Evolutionary conservation across 2,329 filamentous ascomycete species (phyloP), one percentile per base, ranked within the genome.

Genomic region (Sodiomyces alkalinus): DNA sequence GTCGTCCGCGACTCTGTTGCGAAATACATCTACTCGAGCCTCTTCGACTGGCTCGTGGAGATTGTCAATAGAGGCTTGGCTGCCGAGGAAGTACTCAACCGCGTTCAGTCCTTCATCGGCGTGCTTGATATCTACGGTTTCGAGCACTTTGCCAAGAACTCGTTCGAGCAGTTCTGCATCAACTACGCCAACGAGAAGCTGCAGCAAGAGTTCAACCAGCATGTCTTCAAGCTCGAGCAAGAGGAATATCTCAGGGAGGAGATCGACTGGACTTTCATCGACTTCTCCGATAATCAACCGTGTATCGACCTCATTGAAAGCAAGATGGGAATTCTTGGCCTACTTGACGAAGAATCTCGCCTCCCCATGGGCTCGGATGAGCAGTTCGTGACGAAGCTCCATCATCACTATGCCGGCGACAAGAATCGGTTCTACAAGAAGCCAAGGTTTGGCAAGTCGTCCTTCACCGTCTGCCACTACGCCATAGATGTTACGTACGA

Each of bases 151-250:
- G 87, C 90, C 37, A 96, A 94, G 64, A 98, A 98, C 60, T 98
- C 90, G 1, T 98, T 98, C 45, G 90, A 98, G 53, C 90, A 98
- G 53, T 98, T 98, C 56, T 98, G 90, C 58, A 98, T 98, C 69
- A 98, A 98, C 57, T 98, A 98, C 47, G 90, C 90, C 56, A 98
- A 98, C 55, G 90, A 98, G 57, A 98, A 98, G 58, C 63, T 98
- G 30, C 90, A 98, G 51, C 90, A 98, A 52, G 87, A 96, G 52
- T 98, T 98, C 64, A 98, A 98, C 56, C 83, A 92, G 51, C 90
- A 98, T 47, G 90, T 98, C 19, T 98, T 98, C 70, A 94, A 96
- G 55, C 70, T 98, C 14, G 90, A 98, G 53, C 90, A 98, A 52
- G 90, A 98, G 51, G 90, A 98, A 54, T 98, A 98, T 49, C 69